Percentiles rank a stretch among this genome's conserved stretches.
Conservation (phyloP, 768 basidiomycete genomes). For the Tephrocybe sp. region DNA sequence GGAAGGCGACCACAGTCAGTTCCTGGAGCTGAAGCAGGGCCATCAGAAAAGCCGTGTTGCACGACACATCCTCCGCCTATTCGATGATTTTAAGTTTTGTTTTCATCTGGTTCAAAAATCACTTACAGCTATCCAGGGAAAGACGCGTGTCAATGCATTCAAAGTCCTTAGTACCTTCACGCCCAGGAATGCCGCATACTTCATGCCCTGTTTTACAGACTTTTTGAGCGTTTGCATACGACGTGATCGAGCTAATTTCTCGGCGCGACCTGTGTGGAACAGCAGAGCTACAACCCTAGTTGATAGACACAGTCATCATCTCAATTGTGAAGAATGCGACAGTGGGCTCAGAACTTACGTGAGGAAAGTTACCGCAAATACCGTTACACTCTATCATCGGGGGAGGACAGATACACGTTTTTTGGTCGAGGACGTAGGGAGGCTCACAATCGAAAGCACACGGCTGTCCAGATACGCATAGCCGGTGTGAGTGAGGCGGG, state of each 20-base stretch:
- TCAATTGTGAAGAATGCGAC: constrained; percentile 2
- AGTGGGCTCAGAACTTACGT: constrained; percentile 30
- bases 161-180: constrained; percentile 25
- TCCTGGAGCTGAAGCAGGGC: constrained; percentile 14
- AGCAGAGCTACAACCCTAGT: constrained; percentile 41
- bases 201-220: constrained; percentile 26
- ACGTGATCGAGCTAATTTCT: constrained; percentile 18
- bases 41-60: constrained; percentile 31
- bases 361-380: constrained; percentile 30
- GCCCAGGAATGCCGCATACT: constrained; percentile 38
- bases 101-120: background rate
- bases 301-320: background rate
- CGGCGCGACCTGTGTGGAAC: constrained; percentile 23
- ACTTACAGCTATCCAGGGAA: constrained; percentile 40
- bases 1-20: constrained; percentile 29
- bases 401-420: constrained; percentile 34
- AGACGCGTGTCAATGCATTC: constrained; percentile 37
- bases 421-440: constrained; percentile 13
- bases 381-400: constrained; percentile 40
- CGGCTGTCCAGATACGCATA: constrained; percentile 10
- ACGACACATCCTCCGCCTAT: constrained; percentile 42
- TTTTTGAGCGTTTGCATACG: constrained; percentile 28
- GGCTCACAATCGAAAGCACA: constrained; percentile 17
- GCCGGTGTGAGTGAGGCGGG: constrained; percentile 16
- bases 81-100: background rate